Base-by-base conservation (phyloP, 2,329 filamentous ascomycete species). In the Ophiognomonia clavigignenti-juglandacearum region DNA sequence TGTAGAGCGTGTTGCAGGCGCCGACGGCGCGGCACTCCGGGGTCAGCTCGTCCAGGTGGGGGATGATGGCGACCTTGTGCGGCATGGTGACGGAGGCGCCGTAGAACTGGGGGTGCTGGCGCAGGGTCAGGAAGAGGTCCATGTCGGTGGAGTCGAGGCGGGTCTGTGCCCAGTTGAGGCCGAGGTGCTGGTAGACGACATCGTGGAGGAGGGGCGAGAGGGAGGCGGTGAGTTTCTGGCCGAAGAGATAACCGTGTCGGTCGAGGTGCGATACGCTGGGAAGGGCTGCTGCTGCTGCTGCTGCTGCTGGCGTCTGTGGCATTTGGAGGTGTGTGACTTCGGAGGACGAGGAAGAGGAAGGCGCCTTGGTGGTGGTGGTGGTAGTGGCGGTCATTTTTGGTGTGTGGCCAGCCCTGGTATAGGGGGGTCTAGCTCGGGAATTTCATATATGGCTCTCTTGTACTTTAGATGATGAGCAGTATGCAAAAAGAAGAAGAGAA, bases 1-100 rank as follows among this genome's bases (percentile, higher is more conserved):
- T 63, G 68, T 85, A 91, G 43, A 92, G 75, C 1, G 87, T 93
- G 71, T 93, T 92, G 65, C 85, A 84, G 42, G 87, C 87, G 39
- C 87, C 86, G 19, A 90, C 83, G 29, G 83, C 81, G 41, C 77
- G 75, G 55, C 81, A 86, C 65, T 90, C 85, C 19, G 80, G 75
- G 6, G 86, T 89, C 31, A 91, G 70, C 45, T 83, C 78, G 59
- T 92, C 86, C 8, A 92, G 75, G 56, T 88, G 74, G 0, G 79
- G 73, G 50, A 91, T 78, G 60, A 92, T 88, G 56, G 80, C 74
- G 22, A 92, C 79, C 65, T 93, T 92, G 71, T 88, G 83, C 0
- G 88, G 88, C 87, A 92, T 93, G 18, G 87, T 92, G 31, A 92
- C 82, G 4, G 84, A 81, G 19, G 83, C 80, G 45, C 84, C 83